phyloP scores from a whole-genome alignment of 441 rosid species.

The Macaranga tanarius region DNA sequence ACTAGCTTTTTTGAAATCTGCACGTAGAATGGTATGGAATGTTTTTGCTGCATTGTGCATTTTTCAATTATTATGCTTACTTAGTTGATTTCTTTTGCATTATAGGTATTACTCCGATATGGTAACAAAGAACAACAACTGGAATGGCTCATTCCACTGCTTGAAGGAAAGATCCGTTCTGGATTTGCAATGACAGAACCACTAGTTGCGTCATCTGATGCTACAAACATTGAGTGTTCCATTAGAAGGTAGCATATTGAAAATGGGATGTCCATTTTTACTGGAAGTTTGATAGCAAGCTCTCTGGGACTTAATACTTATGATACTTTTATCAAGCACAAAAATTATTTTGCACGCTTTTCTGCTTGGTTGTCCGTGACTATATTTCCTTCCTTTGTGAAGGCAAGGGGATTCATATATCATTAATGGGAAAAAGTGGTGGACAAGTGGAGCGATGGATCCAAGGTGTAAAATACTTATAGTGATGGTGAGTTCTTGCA shows the following conservation, averaged over 20 bases:
- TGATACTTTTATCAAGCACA: conserved; percentile 1
- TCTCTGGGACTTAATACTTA: background rate
- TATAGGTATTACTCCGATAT: conserved; percentile 81
- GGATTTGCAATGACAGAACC: conserved; percentile 99
- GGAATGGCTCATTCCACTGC: conserved; percentile 92
- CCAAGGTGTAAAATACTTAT: conserved; percentile 93
- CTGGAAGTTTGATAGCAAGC: background rate
- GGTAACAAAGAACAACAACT: conserved; percentile 86
- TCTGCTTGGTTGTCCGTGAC: conserved; percentile 11
- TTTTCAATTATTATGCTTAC: background rate
- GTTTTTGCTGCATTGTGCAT: conserved; percentile 4
- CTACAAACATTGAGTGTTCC: conserved; percentile 95
- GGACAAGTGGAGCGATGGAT: conserved; percentile 99
- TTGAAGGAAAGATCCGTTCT: conserved; percentile 91
- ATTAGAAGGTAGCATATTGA: conserved; percentile 59
- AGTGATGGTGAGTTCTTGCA: conserved; percentile 74
- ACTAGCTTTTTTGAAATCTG: conserved; percentile 16
- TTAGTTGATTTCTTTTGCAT: conserved; percentile 2
- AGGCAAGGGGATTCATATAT: conserved; percentile 84
- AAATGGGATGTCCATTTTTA: background rate
- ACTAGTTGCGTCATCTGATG: conserved; percentile 97
- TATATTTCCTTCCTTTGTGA: conserved; percentile 23
- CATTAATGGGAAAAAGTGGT: conserved; percentile 95
- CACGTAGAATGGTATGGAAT: background rate
- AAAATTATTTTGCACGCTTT: conserved; percentile 6